Percentiles rank a stretch among this genome's conserved stretches.
These are phyloP conservation scores for Gastrolobium bilobum DNA, from an alignment of 306 rosid genomes.

Conservation along the genomic window DNA sequence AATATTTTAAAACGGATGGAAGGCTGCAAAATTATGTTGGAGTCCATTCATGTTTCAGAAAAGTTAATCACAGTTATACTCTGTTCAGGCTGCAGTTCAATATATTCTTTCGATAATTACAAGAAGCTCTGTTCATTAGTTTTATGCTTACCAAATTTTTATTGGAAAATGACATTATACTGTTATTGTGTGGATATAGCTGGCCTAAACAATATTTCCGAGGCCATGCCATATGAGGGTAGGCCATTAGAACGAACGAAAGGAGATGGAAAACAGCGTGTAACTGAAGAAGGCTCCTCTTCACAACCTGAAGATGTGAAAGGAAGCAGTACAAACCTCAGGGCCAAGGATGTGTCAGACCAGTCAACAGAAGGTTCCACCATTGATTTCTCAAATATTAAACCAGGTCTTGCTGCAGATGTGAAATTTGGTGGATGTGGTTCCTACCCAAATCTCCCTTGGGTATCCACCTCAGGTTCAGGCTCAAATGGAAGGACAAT, in stretches of 20 bases:
- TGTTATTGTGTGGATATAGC: slow-evolving; percentile 56
- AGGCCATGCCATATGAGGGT: slow-evolving; percentile 65
- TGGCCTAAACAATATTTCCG: slow-evolving; percentile 61
- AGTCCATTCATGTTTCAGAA: slow-evolving; percentile 9
- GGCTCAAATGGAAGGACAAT: slow-evolving; percentile 88
- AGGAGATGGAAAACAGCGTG: slow-evolving; percentile 78
- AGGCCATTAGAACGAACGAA: slow-evolving; percentile 68
- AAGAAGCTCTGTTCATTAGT: slow-evolving; percentile 8
- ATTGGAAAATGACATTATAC: slow-evolving; percentile 43
- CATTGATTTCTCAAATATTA: slow-evolving; percentile 74
- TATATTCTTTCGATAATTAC: background rate
- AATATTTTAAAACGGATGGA: slow-evolving; percentile 17
- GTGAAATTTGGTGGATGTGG: slow-evolving; percentile 93
- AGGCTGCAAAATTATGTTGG: slow-evolving; percentile 18
- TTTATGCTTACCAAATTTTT: slow-evolving; percentile 19
- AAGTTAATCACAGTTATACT: slow-evolving; percentile 18
- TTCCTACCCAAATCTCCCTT: slow-evolving; percentile 87
- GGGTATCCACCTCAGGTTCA: slow-evolving; percentile 93
- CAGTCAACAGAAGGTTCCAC: slow-evolving; percentile 62
- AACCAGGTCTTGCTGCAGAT: slow-evolving; percentile 89
- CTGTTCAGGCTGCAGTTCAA: slow-evolving; percentile 25
- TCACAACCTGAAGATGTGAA: slow-evolving; percentile 77
- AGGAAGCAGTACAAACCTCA: slow-evolving; percentile 76
- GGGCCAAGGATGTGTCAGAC: slow-evolving; percentile 74
- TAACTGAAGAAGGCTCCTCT: slow-evolving; percentile 74